Percentiles rank a stretch among this genome's conserved stretches.
Conservation (phyloP, 345 rosid genomes). For the Ailanthus altissimus region DNA sequence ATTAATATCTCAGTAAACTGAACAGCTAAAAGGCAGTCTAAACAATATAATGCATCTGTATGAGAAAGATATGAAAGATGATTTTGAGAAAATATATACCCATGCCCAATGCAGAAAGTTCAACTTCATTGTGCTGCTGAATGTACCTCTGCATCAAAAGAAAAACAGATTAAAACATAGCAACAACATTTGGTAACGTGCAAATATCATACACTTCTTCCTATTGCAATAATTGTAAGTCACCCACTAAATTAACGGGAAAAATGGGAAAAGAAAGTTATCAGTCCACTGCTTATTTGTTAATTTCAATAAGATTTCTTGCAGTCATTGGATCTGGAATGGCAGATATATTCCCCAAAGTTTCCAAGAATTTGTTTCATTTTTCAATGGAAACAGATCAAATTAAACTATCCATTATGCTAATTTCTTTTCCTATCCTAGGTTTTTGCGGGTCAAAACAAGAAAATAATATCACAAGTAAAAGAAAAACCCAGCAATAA, state of each 20-base stretch:
- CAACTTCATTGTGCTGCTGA: slow-evolving; percentile 86
- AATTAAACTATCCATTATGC: too few species aligned
- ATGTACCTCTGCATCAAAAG: slow-evolving; percentile 72
- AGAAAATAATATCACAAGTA: too few species aligned
- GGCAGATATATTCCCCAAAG: neutral
- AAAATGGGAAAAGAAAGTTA: too few species aligned
- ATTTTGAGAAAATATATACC: slow-evolving; percentile 42
- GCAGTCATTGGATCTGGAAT: neutral
- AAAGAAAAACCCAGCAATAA: neutral
- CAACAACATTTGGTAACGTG: neutral
- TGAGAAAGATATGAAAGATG: neutral
- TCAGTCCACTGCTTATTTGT: neutral
- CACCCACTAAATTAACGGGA: neutral
- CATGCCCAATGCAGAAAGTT: slow-evolving; percentile 95
- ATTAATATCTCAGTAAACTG: neutral
- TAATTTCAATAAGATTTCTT: neutral
- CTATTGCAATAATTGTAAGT: neutral
- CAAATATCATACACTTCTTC: neutral
- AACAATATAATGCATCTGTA: neutral
- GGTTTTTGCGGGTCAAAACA: too few species aligned
- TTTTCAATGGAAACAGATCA: neutral
- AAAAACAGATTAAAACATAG: neutral
- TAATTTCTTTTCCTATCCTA: neutral
- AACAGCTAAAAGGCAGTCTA: neutral
- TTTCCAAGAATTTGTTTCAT: neutral